Evolutionary conservation across 768 basidiomycete species (phyloP).

Genomic region (Trametes maxima): DNA sequence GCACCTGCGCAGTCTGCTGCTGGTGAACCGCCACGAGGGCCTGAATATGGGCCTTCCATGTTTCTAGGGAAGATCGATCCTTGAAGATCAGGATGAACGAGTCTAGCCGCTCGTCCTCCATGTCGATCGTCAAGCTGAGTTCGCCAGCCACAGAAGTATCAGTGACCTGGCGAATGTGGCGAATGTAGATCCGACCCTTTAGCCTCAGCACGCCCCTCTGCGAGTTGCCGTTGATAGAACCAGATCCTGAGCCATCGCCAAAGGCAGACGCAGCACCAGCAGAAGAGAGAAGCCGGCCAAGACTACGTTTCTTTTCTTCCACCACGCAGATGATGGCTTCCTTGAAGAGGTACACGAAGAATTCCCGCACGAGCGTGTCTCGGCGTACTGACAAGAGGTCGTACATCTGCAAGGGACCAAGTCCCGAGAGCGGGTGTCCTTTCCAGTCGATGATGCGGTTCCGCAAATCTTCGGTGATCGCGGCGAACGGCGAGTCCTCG

Average conservation of each 20-base stretch:
- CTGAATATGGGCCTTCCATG: slow-evolving; percentile 86
- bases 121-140: slow-evolving; percentile 93
- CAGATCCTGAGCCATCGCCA: slow-evolving; percentile 52
- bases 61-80: slow-evolving; percentile 84
- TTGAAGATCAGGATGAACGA: slow-evolving; percentile 96
- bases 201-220: slow-evolving; percentile 68
- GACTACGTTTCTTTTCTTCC: slow-evolving; percentile 88
- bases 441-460: slow-evolving; percentile 96
- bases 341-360: slow-evolving; percentile 95
- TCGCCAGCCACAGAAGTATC: slow-evolving; percentile 79
- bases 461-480: slow-evolving; percentile 87
- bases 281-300: slow-evolving; percentile 72
- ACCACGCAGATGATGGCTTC: slow-evolving; percentile 98
- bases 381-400: slow-evolving; percentile 88
- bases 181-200: slow-evolving; percentile 94
- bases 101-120: slow-evolving; percentile 93
- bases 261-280: slow-evolving; percentile 50
- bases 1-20: slow-evolving; percentile 45
- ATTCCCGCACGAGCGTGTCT: slow-evolving; percentile 88
- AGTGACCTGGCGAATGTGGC: slow-evolving; percentile 89
- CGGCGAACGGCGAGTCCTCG: slow-evolving; percentile 76
- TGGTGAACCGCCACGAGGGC: slow-evolving; percentile 75
- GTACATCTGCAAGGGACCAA: slow-evolving; percentile 90
- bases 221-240: slow-evolving; percentile 34
- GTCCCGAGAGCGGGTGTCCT: slow-evolving; percentile 85